Conservation (phyloP, 768 basidiomycete species). For the Symmetrospora coprosmae region DNA sequence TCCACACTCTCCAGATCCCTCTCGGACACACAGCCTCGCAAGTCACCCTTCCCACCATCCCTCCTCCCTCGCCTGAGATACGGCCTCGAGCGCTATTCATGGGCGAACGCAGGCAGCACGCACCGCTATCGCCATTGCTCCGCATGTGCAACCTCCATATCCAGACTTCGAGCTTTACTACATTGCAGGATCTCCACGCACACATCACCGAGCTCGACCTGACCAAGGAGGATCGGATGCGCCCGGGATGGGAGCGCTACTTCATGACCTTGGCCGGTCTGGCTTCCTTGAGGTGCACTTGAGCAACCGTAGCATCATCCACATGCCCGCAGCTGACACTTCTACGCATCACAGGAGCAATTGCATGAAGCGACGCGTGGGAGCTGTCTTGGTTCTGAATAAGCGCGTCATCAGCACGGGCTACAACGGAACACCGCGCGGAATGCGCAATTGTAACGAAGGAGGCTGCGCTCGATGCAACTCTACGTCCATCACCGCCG, state of each 20-base stretch:
- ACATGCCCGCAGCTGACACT: background rate
- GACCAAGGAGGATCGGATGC: constrained; percentile 55
- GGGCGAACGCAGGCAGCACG: constrained; percentile 6
- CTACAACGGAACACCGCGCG: constrained; percentile 86
- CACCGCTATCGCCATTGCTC: constrained; percentile 32
- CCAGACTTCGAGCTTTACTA: constrained; percentile 33
- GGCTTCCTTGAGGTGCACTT: constrained; percentile 47
- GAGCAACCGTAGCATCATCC: background rate
- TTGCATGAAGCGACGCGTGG: constrained; percentile 58
- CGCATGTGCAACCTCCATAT: constrained; percentile 35
- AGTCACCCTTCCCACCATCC: constrained; percentile 28
- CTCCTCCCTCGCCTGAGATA: constrained; percentile 4
- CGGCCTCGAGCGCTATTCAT: background rate
- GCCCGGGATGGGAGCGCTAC: constrained; percentile 89
- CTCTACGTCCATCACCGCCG: constrained; percentile 33
- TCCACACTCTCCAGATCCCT: constrained; percentile 1
- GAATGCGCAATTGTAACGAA: constrained; percentile 73
- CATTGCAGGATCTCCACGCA: constrained; percentile 40
- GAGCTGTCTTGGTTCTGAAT: constrained; percentile 73
- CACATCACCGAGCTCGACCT: constrained; percentile 60
- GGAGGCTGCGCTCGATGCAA: constrained; percentile 77
- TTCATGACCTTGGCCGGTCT: constrained; percentile 92
- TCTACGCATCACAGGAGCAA: constrained; percentile 21
- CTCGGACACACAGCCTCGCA: constrained; percentile 7
- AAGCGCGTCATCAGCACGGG: constrained; percentile 42